These are phyloP conservation scores for Thielaviopsis punctulata DNA, from an alignment of 2,329 filamentous ascomycete species.

Conservation along the genomic window DNA sequence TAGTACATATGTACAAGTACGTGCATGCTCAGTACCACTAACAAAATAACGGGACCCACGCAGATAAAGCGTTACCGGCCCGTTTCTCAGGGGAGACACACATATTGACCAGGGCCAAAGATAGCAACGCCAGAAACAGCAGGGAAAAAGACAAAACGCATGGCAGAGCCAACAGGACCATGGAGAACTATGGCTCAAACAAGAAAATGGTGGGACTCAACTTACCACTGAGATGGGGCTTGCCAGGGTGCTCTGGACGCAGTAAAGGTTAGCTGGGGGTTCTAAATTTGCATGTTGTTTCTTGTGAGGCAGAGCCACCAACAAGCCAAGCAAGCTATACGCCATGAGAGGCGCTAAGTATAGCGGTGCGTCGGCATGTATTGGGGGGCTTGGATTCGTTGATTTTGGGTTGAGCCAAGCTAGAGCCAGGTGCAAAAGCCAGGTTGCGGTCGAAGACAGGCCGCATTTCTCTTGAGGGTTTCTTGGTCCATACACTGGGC, in stretches of 20 bases:
- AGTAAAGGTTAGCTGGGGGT: conserved; percentile 19
- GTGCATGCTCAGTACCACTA: background rate
- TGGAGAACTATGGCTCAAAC: conserved; percentile 31
- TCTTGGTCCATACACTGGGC: background rate
- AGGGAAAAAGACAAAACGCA: background rate
- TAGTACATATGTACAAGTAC: no score
- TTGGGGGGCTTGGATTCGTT: background rate
- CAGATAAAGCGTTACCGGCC: background rate
- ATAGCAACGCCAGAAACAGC: background rate
- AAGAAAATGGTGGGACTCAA: conserved; percentile 13
- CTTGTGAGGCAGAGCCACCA: background rate
- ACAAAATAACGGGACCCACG: background rate
- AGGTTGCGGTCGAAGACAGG: background rate
- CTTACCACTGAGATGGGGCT: conserved; percentile 49
- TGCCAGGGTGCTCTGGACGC: conserved; percentile 46
- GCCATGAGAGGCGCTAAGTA: background rate
- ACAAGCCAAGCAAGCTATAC: background rate
- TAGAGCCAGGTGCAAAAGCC: background rate
- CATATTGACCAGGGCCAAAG: background rate
- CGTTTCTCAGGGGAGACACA: background rate
- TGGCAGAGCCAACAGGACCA: conserved; percentile 22
- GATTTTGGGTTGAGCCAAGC: background rate
- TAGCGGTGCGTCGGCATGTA: background rate
- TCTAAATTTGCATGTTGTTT: background rate
- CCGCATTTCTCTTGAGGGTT: no score